Evolutionary conservation across 75 land plant genomes (phyloP).

Genomic region (Pinus tabuliformis): DNA sequence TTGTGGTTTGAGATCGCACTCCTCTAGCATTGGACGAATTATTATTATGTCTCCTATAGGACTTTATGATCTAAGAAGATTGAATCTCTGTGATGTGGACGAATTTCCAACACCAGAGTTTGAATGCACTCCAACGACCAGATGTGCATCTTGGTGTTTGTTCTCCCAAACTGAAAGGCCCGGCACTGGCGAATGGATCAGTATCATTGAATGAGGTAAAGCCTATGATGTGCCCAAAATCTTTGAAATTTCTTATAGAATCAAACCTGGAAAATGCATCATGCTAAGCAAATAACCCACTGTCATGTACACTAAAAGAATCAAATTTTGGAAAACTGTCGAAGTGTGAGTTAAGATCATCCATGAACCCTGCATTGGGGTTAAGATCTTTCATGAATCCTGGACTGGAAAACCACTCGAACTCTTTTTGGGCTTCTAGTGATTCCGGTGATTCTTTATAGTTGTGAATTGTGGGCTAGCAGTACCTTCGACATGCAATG

Average conservation of each 20-base stretch:
- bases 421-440: no score
- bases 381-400: no score
- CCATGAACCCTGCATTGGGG: conserved; percentile 8
- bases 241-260: conserved; percentile 44
- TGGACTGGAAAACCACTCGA: no score
- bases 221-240: conserved; percentile 42
- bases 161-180: conserved; percentile 45
- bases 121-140: conserved; percentile 61
- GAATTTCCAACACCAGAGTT: background rate
- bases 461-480: no score
- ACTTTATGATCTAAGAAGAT: no score
- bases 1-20: no score
- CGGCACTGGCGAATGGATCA: background rate
- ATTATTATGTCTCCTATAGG: no score
- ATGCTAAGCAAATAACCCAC: conserved; percentile 17
- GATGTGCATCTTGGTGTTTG: conserved; percentile 44
- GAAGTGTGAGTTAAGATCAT: conserved; percentile 6
- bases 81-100: no score
- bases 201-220: conserved; percentile 63
- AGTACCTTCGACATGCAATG: no score
- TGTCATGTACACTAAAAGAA: conserved; percentile 56
- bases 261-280: conserved; percentile 50
- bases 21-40: no score
- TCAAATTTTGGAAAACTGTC: conserved; percentile 50
- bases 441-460: no score